Conservation (phyloP, 805 yeast species). For the Starmerella geochares region DNA sequence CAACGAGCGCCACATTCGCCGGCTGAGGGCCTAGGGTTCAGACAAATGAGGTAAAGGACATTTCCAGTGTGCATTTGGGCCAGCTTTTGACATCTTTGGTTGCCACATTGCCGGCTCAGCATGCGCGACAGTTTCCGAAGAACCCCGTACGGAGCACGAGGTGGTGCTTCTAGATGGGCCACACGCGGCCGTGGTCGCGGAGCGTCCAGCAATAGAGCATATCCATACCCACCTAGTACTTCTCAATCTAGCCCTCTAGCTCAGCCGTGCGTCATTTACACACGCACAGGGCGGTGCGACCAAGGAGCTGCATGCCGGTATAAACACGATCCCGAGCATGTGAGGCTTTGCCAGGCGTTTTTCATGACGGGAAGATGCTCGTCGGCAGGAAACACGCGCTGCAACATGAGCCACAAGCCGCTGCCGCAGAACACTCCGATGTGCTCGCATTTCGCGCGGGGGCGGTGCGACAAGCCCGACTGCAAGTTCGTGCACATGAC, state of each 20-base stretch:
- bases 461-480: constrained; percentile 39
- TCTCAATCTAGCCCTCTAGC: not conserved
- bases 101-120: not conserved
- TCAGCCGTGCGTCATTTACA: constrained; percentile 28
- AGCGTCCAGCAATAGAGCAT: not conserved
- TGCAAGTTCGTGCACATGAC: constrained; percentile 46
- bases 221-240: not conserved
- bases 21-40: not conserved
- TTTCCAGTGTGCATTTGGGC: not conserved
- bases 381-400: constrained; percentile 32
- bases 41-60: not conserved
- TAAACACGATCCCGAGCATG: constrained; percentile 41
- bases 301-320: constrained; percentile 45
- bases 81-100: not conserved
- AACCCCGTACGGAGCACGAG: not conserved
- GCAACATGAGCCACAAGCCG: constrained; percentile 49
- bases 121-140: not conserved
- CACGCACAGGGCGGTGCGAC: constrained; percentile 42
- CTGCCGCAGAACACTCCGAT: constrained; percentile 51
- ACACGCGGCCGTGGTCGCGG: not conserved
- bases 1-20: no score
- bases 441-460: constrained; percentile 44
- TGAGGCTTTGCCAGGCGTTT: constrained; percentile 46
- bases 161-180: not conserved
- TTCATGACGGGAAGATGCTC: constrained; percentile 40